Percentiles rank a stretch among this genome's conserved stretches.
These are phyloP conservation scores for Tylopilus sp. DNA, from an alignment of 768 basidiomycete species.

Conservation along the genomic window DNA sequence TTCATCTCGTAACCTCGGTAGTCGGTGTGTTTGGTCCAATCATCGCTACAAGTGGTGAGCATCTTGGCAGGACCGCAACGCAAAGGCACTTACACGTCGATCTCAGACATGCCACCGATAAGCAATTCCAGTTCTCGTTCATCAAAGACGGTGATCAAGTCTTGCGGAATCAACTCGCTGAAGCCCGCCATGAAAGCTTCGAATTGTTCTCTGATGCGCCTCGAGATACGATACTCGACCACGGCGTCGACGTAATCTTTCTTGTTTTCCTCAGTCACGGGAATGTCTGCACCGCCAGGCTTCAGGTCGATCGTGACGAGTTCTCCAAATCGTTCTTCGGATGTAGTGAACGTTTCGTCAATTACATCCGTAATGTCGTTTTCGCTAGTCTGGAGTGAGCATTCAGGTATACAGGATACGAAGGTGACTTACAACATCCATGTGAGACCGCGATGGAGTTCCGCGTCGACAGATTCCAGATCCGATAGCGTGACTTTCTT, in stretches of 20 bases:
- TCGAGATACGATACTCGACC: slow-evolving; percentile 96
- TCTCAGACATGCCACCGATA: slow-evolving; percentile 99
- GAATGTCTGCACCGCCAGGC: slow-evolving; percentile 77
- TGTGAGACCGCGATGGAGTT: slow-evolving; percentile 89
- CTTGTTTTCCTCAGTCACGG: slow-evolving; percentile 97
- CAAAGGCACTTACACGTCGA: slow-evolving; percentile 79
- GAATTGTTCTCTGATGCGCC: slow-evolving; percentile 97
- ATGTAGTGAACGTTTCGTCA: slow-evolving; percentile 95
- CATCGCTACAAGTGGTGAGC: slow-evolving; percentile 53
- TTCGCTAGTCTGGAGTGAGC: slow-evolving; percentile 52
- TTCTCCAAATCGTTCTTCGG: slow-evolving; percentile 97
- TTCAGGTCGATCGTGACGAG: slow-evolving; percentile 96
- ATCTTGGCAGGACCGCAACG: not conserved
- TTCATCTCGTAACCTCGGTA: slow-evolving; percentile 95
- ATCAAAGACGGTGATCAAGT: slow-evolving; percentile 97
- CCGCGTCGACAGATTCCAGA: slow-evolving; percentile 94
- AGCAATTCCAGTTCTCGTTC: slow-evolving; percentile 96
- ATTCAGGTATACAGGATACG: not conserved
- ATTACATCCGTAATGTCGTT: slow-evolving; percentile 98
- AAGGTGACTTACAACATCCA: slow-evolving; percentile 89
- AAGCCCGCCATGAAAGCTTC: slow-evolving; percentile 99
- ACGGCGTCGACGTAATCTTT: slow-evolving; percentile 94
- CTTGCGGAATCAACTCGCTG: slow-evolving; percentile 98
- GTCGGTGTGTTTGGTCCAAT: slow-evolving; percentile 99
- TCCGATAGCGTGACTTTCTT: slow-evolving; percentile 95